Conservation (phyloP, 495 filamentous ascomycete species). For the Penicillium manginii region DNA sequence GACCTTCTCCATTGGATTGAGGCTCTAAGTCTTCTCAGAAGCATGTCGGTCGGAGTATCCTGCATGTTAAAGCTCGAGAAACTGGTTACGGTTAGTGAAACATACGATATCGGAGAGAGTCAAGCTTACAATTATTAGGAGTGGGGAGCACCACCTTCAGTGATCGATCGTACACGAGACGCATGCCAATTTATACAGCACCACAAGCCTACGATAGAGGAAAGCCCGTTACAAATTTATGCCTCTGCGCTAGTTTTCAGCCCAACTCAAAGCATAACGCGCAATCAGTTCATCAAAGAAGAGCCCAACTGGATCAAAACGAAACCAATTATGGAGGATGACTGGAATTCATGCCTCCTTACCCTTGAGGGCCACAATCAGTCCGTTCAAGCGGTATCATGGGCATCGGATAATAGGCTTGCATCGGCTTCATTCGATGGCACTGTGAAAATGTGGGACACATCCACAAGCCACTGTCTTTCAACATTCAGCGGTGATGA, state of each 20-base stretch:
- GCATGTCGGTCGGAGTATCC: conserved; percentile 29
- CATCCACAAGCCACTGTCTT: neutral
- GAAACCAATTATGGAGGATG: neutral
- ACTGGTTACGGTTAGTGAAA: conserved; percentile 10
- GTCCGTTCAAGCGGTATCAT: neutral
- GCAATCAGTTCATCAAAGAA: neutral
- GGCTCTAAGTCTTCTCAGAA: conserved; percentile 34
- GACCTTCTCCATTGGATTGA: conserved; percentile 43
- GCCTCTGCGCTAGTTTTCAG: neutral
- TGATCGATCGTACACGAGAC: neutral
- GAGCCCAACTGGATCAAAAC: neutral
- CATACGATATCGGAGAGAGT: neutral
- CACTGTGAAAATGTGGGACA: conserved; percentile 5
- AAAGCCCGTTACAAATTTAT: neutral
- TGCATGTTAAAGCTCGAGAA: conserved; percentile 17
- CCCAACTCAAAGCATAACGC: neutral
- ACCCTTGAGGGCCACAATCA: neutral
- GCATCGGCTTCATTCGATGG: neutral
- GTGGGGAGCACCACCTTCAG: neutral
- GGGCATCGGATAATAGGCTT: neutral
- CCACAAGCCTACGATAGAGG: neutral
- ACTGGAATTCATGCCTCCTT: neutral
- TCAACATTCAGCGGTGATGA: neutral
- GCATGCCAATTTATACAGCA: neutral
- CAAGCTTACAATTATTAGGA: neutral